Evolutionary conservation across 768 basidiomycete genomes (phyloP), one percentile per base, ranked within the genome.

Genomic region (Rhizopogon sp.): DNA sequence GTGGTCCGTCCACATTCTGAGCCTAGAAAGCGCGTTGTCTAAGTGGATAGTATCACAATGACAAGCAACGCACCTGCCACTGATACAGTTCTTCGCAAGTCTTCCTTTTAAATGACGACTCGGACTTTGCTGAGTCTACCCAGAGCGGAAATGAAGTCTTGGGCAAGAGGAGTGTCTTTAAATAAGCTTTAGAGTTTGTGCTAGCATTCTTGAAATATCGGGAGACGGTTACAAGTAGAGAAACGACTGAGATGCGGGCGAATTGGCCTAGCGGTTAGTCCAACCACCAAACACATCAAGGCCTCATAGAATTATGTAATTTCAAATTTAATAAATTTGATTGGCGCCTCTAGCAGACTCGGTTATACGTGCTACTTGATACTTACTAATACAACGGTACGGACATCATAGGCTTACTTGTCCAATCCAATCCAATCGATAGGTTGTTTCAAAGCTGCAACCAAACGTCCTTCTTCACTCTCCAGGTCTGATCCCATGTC

Each of bases 61-160:
- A 56, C 3, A 20, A 35, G 51, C 51, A 72, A 78, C 71, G 60
- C 54, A 87, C 88, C 82, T 90, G 88, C 87, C 85, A 87, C 44
- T 68, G 63, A 66, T 98, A 98, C 10, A 98, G 74, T 4, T 79
- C 78, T 29, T 87, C 84, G 39, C 86, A 85, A 3, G 88, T 90
- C 60, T 81, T 77, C 51, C 72, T 69, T 56, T 81, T 77, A 60
- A 83, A 85, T 17, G 72, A 72, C 8, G 72, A 70, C 60, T 91
- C 88, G 40, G 80, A 77, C 57, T 79, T 80, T n/a, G 75, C 73
- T 1, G 85, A 79, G 60, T 91, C 80, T 2, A 79, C 74, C 73
- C 88, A 81, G 46, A 93, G 75, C 2, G 90, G 84, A 66, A 98
- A 93, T 0, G 75, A 59, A 0, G 96, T 94, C 62, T 84, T 87